Percentiles rank a stretch among this genome's conserved stretches.
These are phyloP conservation scores for Amanita muscaria DNA, from an alignment of 768 basidiomycete species.

Conservation along the genomic window DNA sequence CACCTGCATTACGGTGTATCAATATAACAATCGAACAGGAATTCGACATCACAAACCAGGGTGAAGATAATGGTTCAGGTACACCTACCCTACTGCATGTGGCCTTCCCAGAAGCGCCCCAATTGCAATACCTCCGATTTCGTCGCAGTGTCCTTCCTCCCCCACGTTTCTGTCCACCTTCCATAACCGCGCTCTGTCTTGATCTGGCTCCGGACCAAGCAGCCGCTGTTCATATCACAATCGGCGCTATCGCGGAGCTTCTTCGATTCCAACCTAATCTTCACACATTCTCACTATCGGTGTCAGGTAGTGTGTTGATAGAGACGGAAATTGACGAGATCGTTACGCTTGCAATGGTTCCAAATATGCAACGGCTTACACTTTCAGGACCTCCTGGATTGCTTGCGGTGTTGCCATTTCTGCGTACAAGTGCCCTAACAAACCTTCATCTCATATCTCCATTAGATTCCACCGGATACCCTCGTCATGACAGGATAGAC, in stretches of 20 bases:
- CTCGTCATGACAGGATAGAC: slow-evolving; percentile 21
- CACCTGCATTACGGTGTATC: slow-evolving; percentile 23
- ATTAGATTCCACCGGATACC: slow-evolving; percentile 20
- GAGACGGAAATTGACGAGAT: slow-evolving; percentile 13
- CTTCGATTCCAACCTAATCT: neutral
- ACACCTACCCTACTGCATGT: too few species aligned
- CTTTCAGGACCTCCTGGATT: slow-evolving; percentile 7
- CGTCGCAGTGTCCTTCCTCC: neutral
- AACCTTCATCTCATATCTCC: slow-evolving; percentile 34
- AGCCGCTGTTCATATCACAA: neutral
- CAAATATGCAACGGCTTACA: slow-evolving; percentile 17
- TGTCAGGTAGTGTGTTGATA: slow-evolving; percentile 21
- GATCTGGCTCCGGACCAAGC: neutral
- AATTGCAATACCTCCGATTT: neutral
- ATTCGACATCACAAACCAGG: too few species aligned
- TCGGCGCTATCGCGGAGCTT: neutral
- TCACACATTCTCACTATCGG: slow-evolving; percentile 15
- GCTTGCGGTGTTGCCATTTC: slow-evolving; percentile 20
- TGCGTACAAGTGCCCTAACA: slow-evolving; percentile 23
- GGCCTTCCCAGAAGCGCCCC: neutral
- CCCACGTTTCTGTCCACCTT: neutral
- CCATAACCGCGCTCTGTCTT: neutral
- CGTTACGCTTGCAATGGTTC: slow-evolving; percentile 21
- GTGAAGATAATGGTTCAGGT: too few species aligned
- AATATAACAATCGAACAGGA: neutral